Conservation (phyloP, 2,329 filamentous ascomycete species). For the Aureobasidium sp. region DNA sequence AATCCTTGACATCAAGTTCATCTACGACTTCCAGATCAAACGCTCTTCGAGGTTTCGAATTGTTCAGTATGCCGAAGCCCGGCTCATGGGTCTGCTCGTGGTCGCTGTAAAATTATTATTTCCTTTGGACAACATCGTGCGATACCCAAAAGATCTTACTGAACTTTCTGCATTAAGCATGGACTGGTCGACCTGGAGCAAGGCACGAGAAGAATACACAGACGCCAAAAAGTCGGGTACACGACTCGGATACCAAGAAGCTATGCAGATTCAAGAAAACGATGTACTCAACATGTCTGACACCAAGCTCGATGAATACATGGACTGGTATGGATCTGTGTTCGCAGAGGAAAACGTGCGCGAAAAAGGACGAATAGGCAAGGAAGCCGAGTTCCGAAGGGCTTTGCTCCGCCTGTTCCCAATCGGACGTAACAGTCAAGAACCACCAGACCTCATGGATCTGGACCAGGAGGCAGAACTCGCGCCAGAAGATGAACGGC, state of each 20-base stretch:
- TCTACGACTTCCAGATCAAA: conserved; percentile 36
- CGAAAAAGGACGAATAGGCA: conserved; percentile 26
- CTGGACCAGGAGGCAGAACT: neutral
- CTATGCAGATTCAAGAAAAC: conserved; percentile 50
- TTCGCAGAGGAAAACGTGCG: conserved; percentile 47
- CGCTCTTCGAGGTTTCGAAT: conserved; percentile 37
- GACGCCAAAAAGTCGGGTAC: conserved; percentile 20
- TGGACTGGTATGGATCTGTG: conserved; percentile 70
- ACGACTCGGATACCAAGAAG: conserved; percentile 35
- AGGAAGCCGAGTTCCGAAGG: conserved; percentile 34
- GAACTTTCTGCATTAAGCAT: conserved; percentile 57
- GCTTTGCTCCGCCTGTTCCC: conserved; percentile 40
- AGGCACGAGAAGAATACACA: conserved; percentile 37
- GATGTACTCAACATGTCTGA: conserved; percentile 57
- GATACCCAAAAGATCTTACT: conserved; percentile 43
- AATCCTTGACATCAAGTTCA: conserved; percentile 48
- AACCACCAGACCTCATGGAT: neutral
- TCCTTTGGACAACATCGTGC: conserved; percentile 57
- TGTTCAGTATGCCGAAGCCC: conserved; percentile 64
- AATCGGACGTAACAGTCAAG: conserved; percentile 5
- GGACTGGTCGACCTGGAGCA: conserved; percentile 67
- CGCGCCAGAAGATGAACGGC: conserved; percentile 22
- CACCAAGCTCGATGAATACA: conserved; percentile 62
- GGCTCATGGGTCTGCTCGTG: conserved; percentile 63
- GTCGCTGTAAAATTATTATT: conserved; percentile 73